Evolutionary conservation across 768 basidiomycete species (phyloP).

Genomic region (Phallus indusiatus): DNA sequence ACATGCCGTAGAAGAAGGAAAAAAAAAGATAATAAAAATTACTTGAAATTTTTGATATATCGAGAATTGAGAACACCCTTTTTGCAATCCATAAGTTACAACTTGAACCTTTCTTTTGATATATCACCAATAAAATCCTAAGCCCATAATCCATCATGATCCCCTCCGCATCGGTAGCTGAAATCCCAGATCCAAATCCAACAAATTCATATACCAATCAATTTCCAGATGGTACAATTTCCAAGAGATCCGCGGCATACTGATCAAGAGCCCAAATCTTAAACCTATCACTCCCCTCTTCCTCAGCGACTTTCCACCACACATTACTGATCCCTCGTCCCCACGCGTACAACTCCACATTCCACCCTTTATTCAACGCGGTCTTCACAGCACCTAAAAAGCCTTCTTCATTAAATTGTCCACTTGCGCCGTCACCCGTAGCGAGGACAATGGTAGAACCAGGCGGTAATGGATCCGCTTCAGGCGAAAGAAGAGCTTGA

Average conservation of each 20-base stretch:
- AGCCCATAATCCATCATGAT: not conserved
- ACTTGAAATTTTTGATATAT: too few species aligned
- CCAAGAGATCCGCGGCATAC: constrained; percentile 1
- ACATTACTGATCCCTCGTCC: constrained; percentile 70
- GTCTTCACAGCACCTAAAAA: constrained; percentile 82
- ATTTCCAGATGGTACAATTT: not conserved
- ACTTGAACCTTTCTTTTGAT: too few species aligned
- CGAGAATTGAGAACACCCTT: too few species aligned
- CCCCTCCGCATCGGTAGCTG: not conserved
- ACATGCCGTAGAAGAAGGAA: too few species aligned
- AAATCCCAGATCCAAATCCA: not conserved
- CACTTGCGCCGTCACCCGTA: constrained; percentile 88
- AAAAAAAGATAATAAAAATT: too few species aligned
- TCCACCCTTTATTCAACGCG: constrained; percentile 85
- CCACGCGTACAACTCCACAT: constrained; percentile 92
- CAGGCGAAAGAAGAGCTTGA: constrained; percentile 68
- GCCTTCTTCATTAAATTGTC: constrained; percentile 88
- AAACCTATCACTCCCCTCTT: constrained; percentile 17
- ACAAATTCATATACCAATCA: not conserved
- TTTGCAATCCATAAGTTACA: too few species aligned
- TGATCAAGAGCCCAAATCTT: constrained; percentile 6
- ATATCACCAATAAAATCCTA: not conserved
- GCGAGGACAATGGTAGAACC: constrained; percentile 81
- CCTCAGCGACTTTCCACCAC: constrained; percentile 57
- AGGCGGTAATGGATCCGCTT: constrained; percentile 42